Evolutionary conservation across 2,329 filamentous ascomycete species (phyloP).

Genomic region (Gnomoniopsis smithogilvyi): DNA sequence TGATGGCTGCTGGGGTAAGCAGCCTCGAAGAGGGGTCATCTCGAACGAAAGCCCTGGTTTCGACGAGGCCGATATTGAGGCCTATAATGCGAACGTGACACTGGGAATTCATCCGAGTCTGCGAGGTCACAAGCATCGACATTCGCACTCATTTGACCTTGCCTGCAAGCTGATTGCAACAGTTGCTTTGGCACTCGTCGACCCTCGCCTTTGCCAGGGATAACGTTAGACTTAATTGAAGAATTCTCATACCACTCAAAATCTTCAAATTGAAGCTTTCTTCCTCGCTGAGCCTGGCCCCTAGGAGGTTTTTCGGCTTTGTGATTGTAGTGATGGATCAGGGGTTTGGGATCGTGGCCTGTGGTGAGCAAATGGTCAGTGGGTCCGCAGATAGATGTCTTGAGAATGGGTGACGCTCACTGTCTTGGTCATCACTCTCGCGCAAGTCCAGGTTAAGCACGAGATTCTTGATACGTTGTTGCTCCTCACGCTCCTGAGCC

Average conservation of each 20-base stretch:
- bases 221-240: neutral
- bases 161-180: constrained; percentile 6
- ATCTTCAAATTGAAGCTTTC: constrained; percentile 92
- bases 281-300: constrained; percentile 74
- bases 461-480: constrained; percentile 96
- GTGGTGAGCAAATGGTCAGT: constrained; percentile 21
- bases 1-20: neutral
- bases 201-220: constrained; percentile 2
- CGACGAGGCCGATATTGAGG: constrained; percentile 4
- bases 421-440: constrained; percentile 75
- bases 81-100: constrained; percentile 7
- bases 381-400: neutral
- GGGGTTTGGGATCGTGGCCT: constrained; percentile 46
- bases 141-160: constrained; percentile 3
- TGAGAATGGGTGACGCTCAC: constrained; percentile 48
- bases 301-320: constrained; percentile 53
- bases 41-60: constrained; percentile 8
- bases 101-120: neutral
- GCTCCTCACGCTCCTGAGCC: constrained; percentile 90
- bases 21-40: constrained; percentile 4
- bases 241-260: constrained; percentile 78
- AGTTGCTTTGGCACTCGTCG: constrained; percentile 1
- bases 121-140: neutral
- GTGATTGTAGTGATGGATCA: constrained; percentile 46
- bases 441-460: constrained; percentile 95